Base-by-base conservation (phyloP, 352 stramenopile species). In the Phytophthora uliginosa region DNA sequence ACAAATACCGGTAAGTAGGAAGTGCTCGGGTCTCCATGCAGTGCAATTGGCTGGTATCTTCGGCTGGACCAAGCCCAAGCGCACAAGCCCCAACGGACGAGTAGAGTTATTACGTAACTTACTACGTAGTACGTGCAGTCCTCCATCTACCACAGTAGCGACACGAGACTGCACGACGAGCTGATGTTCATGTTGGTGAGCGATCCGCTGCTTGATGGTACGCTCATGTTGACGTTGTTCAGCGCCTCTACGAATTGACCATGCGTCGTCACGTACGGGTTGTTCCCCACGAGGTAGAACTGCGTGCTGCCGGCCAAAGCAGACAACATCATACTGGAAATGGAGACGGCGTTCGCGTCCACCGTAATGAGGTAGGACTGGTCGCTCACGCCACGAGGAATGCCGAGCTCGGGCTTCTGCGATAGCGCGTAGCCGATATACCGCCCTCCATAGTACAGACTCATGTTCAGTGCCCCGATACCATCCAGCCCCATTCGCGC, bases 391-490 rank as follows among this genome's bases (percentile, higher is more conserved):
- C 86, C 86, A n/a, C 86, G 81, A 28, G 83, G 83, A 22, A 90
- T 76, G 8, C 83, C 83, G 28, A 83, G 54, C 18, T 79, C 64
- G 13, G 83, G 73, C 6, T 84, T 64, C 22, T 67, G 61, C 22
- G 83, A 89, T 17, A 89, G 20, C 1, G 82, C 82, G 71, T 88
- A 90, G 61, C 86, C 86, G 26, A 94, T 64, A 59, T 90, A 92
- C 18, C 87, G 61, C 24, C 89, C 59, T 7, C 76, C 66, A 63
- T 86, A 86, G 78, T 92, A 92, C 15, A 94, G 36, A 54, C 73
- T 92, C 72, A 94, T 74, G 68, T 94, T 94, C 65, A 94, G 76
- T 45, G 71, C 71, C 18, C 83, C 86, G 36, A 94, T 80, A 47
- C 81, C 81, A 28, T 86, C 69, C 58, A 90, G 68, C 7, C 82